These are phyloP conservation scores for Mycena maculata DNA, from an alignment of 768 basidiomycete genomes.

Conservation along the genomic window DNA sequence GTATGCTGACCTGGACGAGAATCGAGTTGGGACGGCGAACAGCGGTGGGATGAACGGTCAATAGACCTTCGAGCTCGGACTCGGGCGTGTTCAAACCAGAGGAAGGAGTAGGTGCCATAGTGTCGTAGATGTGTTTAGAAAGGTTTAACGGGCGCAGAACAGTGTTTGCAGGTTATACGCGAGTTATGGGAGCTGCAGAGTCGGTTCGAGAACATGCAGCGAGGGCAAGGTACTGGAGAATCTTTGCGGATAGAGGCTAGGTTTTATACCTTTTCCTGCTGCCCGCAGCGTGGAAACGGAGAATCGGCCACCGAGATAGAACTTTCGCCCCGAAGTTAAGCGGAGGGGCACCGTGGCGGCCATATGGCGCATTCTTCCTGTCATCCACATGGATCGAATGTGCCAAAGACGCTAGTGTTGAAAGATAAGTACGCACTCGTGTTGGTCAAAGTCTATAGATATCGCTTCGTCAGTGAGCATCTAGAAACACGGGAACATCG, in stretches of 20 bases:
- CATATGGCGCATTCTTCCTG: no score
- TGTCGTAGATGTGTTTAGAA: slow-evolving; percentile 41
- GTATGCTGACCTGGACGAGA: slow-evolving; percentile 56
- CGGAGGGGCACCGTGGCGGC: no score
- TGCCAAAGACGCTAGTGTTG: no score
- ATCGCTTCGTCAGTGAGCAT: no score
- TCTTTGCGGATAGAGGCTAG: not conserved
- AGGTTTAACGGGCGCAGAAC: slow-evolving; percentile 64
- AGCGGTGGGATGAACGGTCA: slow-evolving; percentile 88
- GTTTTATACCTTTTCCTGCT: not conserved
- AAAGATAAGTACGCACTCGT: no score
- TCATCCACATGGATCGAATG: no score
- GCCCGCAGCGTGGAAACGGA: no score
- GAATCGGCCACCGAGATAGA: no score
- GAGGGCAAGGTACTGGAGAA: slow-evolving; percentile 42
- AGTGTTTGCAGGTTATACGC: slow-evolving; percentile 88
- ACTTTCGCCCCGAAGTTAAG: no score
- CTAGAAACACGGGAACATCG: no score
- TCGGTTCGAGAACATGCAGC: slow-evolving; percentile 96
- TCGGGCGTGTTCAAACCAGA: slow-evolving; percentile 82
- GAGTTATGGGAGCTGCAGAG: slow-evolving; percentile 90
- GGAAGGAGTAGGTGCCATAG: slow-evolving; percentile 65
- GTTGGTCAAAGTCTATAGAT: no score
- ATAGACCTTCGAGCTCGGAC: slow-evolving; percentile 68
- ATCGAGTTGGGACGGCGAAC: slow-evolving; percentile 80